These are phyloP conservation scores for Pugionium cornutum DNA, from an alignment of 345 rosid species.

Conservation along the genomic window DNA sequence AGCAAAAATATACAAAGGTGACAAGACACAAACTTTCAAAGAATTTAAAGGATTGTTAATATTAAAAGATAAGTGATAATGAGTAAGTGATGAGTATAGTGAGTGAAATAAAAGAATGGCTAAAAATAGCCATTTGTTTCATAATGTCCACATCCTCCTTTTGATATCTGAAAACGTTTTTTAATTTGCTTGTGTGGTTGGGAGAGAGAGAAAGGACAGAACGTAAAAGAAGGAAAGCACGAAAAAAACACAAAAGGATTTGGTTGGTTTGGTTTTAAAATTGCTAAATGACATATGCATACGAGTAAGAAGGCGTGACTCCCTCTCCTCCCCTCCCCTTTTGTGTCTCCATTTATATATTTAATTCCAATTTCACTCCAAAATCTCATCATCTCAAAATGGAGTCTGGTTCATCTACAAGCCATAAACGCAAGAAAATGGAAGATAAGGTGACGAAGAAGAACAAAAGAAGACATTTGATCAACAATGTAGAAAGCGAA, in stretches of 20 bases:
- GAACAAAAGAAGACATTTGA: constrained; percentile 32
- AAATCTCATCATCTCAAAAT: constrained; percentile 20
- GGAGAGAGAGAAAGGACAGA: constrained; percentile 2
- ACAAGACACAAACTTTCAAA: no score
- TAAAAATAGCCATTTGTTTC: constrained; percentile 21
- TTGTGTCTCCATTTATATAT: constrained; percentile 10
- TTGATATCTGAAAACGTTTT: constrained; percentile 13
- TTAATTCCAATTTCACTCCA: constrained; percentile 3
- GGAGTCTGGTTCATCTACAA: constrained; percentile 23
- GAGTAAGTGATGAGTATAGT: not conserved
- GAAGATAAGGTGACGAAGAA: constrained; percentile 14
- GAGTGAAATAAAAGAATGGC: constrained; percentile 11
- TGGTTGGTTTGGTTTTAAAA: constrained; percentile 31
- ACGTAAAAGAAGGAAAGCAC: constrained; percentile 39
- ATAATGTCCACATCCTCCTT: constrained; percentile 17
- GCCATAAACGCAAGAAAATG: constrained; percentile 30
- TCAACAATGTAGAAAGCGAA: constrained; percentile 12
- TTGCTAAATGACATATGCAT: constrained; percentile 31
- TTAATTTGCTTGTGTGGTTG: constrained; percentile 23
- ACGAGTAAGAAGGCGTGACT: constrained; percentile 43
- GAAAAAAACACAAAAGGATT: constrained; percentile 35
- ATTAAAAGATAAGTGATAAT: not conserved
- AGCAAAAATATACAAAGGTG: no score
- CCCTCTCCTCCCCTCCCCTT: constrained; percentile 34
- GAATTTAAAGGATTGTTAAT: no score